Evolutionary conservation across 495 filamentous ascomycete species (phyloP).

Genomic region (Melanomma pulvis-pyrius): DNA sequence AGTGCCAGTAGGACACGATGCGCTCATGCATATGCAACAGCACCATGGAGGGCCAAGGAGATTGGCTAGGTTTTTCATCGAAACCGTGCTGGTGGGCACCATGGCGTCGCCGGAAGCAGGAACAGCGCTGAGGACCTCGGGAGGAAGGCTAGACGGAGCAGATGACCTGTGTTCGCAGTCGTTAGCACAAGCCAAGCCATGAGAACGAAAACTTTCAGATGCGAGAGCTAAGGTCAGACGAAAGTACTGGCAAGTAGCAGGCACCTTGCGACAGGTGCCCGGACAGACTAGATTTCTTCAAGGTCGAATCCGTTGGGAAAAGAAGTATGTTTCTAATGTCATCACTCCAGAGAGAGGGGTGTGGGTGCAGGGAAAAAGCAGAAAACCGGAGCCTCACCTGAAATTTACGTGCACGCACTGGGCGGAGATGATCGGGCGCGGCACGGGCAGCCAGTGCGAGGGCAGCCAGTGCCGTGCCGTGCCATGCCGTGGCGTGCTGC

Average conservation of each 20-base stretch:
- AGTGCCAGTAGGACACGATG: too few species aligned
- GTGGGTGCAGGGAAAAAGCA: slow-evolving; percentile 31
- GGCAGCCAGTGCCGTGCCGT: too few species aligned
- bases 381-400: slow-evolving; percentile 41
- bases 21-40: too few species aligned
- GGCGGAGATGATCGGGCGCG: neutral
- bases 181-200: neutral
- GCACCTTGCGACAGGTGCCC: slow-evolving; percentile 67
- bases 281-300: slow-evolving; percentile 77
- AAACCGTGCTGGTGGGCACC: too few species aligned
- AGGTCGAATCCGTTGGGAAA: slow-evolving; percentile 92
- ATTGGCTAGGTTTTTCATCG: too few species aligned
- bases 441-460: neutral
- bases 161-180: neutral
- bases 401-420: neutral
- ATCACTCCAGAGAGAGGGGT: slow-evolving; percentile 63
- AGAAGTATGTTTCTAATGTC: slow-evolving; percentile 81
- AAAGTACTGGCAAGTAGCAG: slow-evolving; percentile 98
- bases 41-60: too few species aligned
- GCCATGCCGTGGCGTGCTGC: too few species aligned
- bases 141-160: neutral
- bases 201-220: neutral
- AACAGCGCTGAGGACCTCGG: too few species aligned
- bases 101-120: neutral
- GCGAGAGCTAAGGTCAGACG: slow-evolving; percentile 67